Percentiles rank a stretch among this genome's conserved stretches.
Evolutionary conservation across 2,329 filamentous ascomycete genomes (phyloP).

Genomic region (Mollisia scopiformis): DNA sequence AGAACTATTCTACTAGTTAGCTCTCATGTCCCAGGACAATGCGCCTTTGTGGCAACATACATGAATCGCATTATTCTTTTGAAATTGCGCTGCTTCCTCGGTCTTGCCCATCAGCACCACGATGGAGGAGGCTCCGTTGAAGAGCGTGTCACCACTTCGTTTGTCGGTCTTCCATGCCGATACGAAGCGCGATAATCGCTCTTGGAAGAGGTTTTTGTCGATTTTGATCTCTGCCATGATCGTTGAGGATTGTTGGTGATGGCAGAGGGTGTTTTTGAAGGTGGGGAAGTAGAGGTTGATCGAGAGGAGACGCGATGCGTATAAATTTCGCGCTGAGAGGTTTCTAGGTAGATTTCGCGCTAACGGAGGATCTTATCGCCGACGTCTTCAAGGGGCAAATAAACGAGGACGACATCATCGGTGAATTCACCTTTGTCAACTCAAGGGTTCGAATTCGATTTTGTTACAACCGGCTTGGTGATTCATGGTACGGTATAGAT

Average conservation of each 20-base stretch:
- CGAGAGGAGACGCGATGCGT: conserved; percentile 26
- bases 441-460: no score
- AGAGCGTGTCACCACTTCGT: conserved; percentile 81
- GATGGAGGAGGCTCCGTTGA: conserved; percentile 85
- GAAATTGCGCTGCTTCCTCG: conserved; percentile 82
- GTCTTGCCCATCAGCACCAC: conserved; percentile 94
- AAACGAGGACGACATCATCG: neutral
- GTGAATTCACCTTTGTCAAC: no score
- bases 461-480: no score
- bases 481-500: no score
- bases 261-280: conserved; percentile 25
- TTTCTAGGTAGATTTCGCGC: neutral
- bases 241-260: conserved; percentile 23
- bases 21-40: neutral
- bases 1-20: conserved; percentile 66
- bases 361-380: neutral
- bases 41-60: conserved; percentile 54
- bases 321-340: conserved; percentile 27
- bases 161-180: conserved; percentile 97
- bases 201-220: conserved; percentile 91
- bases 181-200: conserved; percentile 84
- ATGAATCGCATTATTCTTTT: conserved; percentile 97
- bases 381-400: neutral
- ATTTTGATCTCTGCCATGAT: conserved; percentile 82
- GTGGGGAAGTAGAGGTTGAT: conserved; percentile 8